A percentile compares a stretch with the other conserved stretches of the same genome.
These are phyloP conservation scores for Vigna radiata DNA, from an alignment of 306 rosid genomes.

Conservation along the genomic window DNA sequence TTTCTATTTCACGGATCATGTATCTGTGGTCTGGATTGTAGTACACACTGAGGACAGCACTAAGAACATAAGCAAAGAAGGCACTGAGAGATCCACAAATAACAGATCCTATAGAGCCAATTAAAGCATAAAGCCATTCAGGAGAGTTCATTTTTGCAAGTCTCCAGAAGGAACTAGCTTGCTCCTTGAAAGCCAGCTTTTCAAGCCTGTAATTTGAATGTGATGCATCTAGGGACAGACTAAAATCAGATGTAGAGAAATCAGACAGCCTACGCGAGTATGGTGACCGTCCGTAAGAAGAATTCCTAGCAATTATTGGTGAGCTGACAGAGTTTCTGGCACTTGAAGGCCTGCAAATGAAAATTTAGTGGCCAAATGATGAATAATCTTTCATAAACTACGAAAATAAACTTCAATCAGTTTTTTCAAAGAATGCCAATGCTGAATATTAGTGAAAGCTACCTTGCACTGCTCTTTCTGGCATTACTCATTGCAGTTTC, in stretches of 20 bases:
- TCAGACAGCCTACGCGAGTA: conserved; percentile 97
- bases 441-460: conserved; percentile 26
- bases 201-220: conserved; percentile 83
- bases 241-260: conserved; percentile 95
- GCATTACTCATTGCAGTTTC: conserved; percentile 92
- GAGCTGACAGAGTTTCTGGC: conserved; percentile 99
- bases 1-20: conserved; percentile 82
- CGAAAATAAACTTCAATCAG: background rate
- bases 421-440: conserved; percentile 6
- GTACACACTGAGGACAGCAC: conserved; percentile 97
- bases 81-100: conserved; percentile 97
- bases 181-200: conserved; percentile 92
- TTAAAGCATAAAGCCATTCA: conserved; percentile 87
- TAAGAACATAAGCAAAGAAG: conserved; percentile 95
- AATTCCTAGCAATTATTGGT: conserved; percentile 92
- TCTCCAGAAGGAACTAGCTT: conserved; percentile 98
- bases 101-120: conserved; percentile 91
- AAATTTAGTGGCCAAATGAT: conserved; percentile 21
- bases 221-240: conserved; percentile 82
- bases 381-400: conserved; percentile 19
- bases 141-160: conserved; percentile 99
- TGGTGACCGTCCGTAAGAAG: conserved; percentile 97
- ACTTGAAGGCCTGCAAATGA: conserved; percentile 87
- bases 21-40: conserved; percentile 76
- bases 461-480: conserved; percentile 99